Evolutionary conservation across 345 rosid genomes (phyloP).

Genomic region (Lagerstroemia speciosa): DNA sequence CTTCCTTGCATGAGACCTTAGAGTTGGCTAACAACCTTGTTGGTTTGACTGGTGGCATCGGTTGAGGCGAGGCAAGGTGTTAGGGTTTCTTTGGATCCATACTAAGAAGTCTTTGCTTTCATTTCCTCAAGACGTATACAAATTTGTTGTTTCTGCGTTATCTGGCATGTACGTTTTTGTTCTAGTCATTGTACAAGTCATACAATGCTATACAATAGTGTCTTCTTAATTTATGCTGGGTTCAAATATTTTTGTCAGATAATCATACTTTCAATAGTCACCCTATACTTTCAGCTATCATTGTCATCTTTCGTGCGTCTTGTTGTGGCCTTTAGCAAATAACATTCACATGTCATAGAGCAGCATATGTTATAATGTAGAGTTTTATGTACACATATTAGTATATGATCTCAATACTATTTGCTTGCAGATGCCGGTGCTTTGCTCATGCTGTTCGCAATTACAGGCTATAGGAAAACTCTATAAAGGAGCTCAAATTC

Average conservation of each 20-base stretch:
- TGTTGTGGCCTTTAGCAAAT: not conserved
- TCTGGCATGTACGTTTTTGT: not conserved
- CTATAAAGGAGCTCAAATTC: conserved; percentile 22
- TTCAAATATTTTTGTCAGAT: not conserved
- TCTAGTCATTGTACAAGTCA: not conserved
- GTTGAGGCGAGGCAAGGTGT: too few species aligned
- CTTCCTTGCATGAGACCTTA: too few species aligned
- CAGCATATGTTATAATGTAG: not conserved
- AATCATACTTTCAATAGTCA: not conserved
- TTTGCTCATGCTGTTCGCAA: conserved; percentile 30
- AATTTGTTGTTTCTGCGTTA: too few species aligned
- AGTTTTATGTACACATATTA: not conserved
- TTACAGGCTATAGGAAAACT: conserved; percentile 26
- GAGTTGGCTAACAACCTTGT: too few species aligned
- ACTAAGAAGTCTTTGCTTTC: not conserved
- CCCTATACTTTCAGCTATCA: not conserved
- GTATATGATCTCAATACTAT: not conserved
- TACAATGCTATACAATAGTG: not conserved
- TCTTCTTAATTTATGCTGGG: not conserved
- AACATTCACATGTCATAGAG: not conserved
- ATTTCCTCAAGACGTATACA: not conserved
- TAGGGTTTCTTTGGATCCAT: not conserved
- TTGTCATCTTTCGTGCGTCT: not conserved
- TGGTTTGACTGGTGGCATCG: too few species aligned
- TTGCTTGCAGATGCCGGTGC: conserved; percentile 27